These are phyloP conservation scores for Niebla homalea DNA, from an alignment of 495 filamentous ascomycete genomes.

Conservation along the genomic window DNA sequence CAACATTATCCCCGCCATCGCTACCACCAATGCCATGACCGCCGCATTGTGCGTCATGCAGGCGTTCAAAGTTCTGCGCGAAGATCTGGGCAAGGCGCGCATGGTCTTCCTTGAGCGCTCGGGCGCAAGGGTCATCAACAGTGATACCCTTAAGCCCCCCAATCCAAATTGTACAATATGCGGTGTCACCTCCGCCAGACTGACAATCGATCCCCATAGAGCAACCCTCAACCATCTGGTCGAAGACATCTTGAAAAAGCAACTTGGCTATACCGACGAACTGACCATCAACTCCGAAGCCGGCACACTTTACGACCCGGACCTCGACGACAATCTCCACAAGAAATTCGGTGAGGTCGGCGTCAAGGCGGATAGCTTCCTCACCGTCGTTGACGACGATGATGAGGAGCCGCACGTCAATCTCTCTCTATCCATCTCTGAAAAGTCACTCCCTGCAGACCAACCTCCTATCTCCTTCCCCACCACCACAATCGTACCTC, in stretches of 20 bases:
- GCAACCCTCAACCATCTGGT: constrained; percentile 78
- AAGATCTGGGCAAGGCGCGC: constrained; percentile 51
- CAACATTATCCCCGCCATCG: constrained; percentile 97
- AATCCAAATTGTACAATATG: constrained; percentile 75
- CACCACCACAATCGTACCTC: constrained; percentile 34
- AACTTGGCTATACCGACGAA: constrained; percentile 75
- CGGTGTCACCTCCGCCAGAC: constrained; percentile 50
- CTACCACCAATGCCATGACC: constrained; percentile 94
- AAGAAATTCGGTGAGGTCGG: constrained; percentile 74
- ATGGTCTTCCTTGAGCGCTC: constrained; percentile 68
- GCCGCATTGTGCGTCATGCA: constrained; percentile 88
- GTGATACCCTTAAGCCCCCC: constrained; percentile 60
- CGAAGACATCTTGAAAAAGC: constrained; percentile 49
- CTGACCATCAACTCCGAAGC: constrained; percentile 59
- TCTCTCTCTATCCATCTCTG: constrained; percentile 51
- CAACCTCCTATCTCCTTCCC: constrained; percentile 33
- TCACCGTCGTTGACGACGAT: constrained; percentile 76
- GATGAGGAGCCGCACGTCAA: constrained; percentile 75
- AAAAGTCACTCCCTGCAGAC: constrained; percentile 28
- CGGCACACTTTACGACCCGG: constrained; percentile 74
- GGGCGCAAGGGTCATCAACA: constrained; percentile 56
- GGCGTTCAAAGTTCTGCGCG: constrained; percentile 77
- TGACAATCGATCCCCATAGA: constrained; percentile 54
- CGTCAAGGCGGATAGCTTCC: constrained; percentile 53
- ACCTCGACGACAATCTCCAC: constrained; percentile 70